These are phyloP conservation scores for Choiromyces venosus DNA, from an alignment of 495 filamentous ascomycete species.

Conservation along the genomic window DNA sequence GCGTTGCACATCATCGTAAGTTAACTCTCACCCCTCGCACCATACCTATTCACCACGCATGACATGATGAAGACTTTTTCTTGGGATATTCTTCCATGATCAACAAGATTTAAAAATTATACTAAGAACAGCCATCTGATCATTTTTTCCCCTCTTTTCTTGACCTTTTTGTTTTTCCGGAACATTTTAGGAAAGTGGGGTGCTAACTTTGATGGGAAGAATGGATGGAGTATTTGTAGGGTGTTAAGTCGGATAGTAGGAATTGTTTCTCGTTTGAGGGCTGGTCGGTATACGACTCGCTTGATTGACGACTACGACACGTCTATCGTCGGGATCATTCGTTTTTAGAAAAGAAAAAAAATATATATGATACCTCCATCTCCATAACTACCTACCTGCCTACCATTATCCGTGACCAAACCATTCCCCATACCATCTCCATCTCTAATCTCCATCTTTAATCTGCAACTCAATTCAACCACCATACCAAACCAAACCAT, in stretches of 20 bases:
- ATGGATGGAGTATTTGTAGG: too few species aligned
- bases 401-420: too few species aligned
- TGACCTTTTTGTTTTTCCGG: neutral
- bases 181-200: neutral
- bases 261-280: too few species aligned
- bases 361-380: too few species aligned
- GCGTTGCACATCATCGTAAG: neutral
- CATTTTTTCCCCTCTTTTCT: neutral
- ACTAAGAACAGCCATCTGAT: constrained; percentile 4
- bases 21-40: neutral
- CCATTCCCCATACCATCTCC: too few species aligned
- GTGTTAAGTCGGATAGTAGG: too few species aligned
- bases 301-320: too few species aligned
- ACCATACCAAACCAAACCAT: neutral
- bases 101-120: neutral
- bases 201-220: neutral
- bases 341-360: too few species aligned
- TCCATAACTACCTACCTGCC: too few species aligned
- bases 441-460: neutral
- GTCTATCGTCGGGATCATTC: too few species aligned
- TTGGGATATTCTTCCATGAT: neutral
- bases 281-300: too few species aligned
- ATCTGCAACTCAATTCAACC: constrained; percentile 4
- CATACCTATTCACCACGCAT: neutral
- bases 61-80: neutral